Percentiles rank a stretch among this genome's conserved stretches.
Evolutionary conservation across 2,329 filamentous ascomycete species (phyloP).

Genomic region (Rhinocladiella mackenziei): DNA sequence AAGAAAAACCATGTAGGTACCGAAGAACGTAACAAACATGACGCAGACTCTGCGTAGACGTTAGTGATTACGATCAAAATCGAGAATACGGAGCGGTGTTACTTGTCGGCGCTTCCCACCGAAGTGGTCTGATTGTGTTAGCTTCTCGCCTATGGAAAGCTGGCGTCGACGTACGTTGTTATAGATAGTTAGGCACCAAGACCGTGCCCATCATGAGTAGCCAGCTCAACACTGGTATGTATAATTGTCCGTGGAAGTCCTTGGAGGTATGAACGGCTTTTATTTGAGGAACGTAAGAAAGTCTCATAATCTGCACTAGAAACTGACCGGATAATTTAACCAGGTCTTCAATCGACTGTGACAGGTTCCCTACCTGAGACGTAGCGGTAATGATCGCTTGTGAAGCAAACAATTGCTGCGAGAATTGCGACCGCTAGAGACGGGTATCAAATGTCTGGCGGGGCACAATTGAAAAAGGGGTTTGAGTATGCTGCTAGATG

Average conservation of each 20-base stretch:
- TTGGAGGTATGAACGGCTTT: slow-evolving; percentile 67
- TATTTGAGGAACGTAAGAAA: slow-evolving; percentile 71
- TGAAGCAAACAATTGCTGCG: slow-evolving; percentile 69
- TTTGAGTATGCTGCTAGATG: slow-evolving; percentile 62
- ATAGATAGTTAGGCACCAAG: slow-evolving; percentile 68
- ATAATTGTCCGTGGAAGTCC: slow-evolving; percentile 69
- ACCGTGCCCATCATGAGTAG: slow-evolving; percentile 70
- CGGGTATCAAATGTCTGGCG: slow-evolving; percentile 64
- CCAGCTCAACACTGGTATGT: slow-evolving; percentile 73
- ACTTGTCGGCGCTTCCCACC: slow-evolving; percentile 68
- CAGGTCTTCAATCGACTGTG: not conserved
- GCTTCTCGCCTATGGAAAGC: not conserved
- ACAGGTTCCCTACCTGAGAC: slow-evolving; percentile 58
- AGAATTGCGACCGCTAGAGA: slow-evolving; percentile 65
- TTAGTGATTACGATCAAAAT: not conserved
- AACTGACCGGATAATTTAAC: slow-evolving; percentile 35
- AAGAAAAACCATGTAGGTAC: slow-evolving; percentile 66
- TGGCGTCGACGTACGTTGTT: slow-evolving; percentile 47
- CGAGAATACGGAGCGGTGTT: not conserved
- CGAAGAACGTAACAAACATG: slow-evolving; percentile 61
- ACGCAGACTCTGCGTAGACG: slow-evolving; percentile 56
- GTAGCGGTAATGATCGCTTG: slow-evolving; percentile 75
- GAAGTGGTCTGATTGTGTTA: slow-evolving; percentile 45
- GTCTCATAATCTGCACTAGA: slow-evolving; percentile 67
- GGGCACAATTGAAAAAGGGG: slow-evolving; percentile 69